phyloP scores from a whole-genome alignment of 2,329 filamentous ascomycete genomes.

The Akanthomyces muscarius region DNA sequence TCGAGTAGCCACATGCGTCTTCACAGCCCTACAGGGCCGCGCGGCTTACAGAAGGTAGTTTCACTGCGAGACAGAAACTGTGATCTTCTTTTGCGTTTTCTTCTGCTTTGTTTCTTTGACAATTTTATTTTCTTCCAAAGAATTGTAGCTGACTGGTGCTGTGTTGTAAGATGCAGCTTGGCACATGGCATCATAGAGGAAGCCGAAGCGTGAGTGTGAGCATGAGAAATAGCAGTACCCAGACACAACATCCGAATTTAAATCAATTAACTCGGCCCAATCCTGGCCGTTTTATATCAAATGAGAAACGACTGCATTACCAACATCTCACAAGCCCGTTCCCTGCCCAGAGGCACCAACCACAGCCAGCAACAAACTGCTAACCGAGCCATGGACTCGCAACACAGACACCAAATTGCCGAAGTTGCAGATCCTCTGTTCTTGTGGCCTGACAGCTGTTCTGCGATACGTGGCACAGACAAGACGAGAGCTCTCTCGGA shows the following conservation, averaged over 20 bases:
- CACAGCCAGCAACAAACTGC: neutral
- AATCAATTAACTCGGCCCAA: neutral
- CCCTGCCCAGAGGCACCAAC: neutral
- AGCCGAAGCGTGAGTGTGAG: no score
- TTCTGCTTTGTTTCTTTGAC: no score
- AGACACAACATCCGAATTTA: neutral
- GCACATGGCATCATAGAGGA: no score
- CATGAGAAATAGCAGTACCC: neutral
- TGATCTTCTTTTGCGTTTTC: no score
- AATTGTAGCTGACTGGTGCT: neutral
- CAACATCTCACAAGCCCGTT: neutral
- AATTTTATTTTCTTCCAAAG: neutral
- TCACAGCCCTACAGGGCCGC: conserved; percentile 7
- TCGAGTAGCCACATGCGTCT: neutral
- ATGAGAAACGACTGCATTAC: neutral
- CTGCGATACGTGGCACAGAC: conserved; percentile 9
- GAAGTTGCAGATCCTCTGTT: neutral
- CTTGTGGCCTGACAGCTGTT: conserved; percentile 8
- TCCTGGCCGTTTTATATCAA: neutral
- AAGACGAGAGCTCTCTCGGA: conserved; percentile 7
- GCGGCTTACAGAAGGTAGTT: neutral
- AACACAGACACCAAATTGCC: conserved; percentile 3
- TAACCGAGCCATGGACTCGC: neutral
- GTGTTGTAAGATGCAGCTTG: neutral
- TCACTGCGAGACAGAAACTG: neutral